Evolutionary conservation across 2,329 filamentous ascomycete species (phyloP).

Genomic region (Xylaria arbuscula): DNA sequence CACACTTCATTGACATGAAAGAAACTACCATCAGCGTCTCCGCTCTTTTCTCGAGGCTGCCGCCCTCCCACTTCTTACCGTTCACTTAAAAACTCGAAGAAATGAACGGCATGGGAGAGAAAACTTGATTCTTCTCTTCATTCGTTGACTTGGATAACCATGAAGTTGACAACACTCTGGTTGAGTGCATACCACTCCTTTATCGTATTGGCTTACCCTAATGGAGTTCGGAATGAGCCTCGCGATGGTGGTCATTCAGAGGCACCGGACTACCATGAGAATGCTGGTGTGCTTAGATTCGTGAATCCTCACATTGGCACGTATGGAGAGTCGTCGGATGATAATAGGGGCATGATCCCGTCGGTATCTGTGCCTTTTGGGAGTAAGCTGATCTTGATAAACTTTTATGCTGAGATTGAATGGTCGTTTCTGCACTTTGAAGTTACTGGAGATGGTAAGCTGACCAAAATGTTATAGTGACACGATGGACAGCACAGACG

Average conservation of each 20-base stretch:
- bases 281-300: constrained; percentile 48
- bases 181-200: constrained; percentile 19
- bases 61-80: background rate
- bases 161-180: constrained; percentile 27
- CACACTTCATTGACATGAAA: constrained; percentile 4
- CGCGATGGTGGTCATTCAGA: background rate
- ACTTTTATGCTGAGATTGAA: background rate
- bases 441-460: background rate
- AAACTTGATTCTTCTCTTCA: background rate
- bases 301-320: constrained; percentile 53
- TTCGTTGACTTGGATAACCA: background rate
- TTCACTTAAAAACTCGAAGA: too few relatives aligned
- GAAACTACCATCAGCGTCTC: background rate
- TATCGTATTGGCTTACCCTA: constrained; percentile 18
- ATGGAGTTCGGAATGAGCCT: background rate
- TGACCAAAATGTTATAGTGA: constrained; percentile 51
- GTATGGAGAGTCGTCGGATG: constrained; percentile 48
- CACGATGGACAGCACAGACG: constrained; percentile 62
- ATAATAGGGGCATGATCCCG: constrained; percentile 54
- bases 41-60: background rate
- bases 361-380: constrained; percentile 56
- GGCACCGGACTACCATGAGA: constrained; percentile 44
- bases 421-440: too few relatives aligned
- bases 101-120: background rate
- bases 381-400: background rate